Evolutionary conservation across 768 basidiomycete genomes (phyloP).

Genomic region (Suillus bovinus): DNA sequence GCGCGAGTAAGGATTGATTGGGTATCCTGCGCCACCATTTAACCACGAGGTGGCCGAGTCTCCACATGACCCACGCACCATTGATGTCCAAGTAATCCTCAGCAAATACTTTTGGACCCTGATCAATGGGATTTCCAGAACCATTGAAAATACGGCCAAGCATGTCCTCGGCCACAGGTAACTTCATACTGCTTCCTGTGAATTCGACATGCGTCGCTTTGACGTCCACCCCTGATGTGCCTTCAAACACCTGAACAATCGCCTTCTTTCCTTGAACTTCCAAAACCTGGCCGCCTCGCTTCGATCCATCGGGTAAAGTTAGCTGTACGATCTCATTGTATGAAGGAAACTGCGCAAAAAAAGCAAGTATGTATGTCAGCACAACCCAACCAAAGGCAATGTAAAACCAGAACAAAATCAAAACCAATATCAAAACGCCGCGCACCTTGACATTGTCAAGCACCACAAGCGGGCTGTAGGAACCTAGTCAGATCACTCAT

Average conservation of each 20-base stretch:
- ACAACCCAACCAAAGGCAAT: conserved; percentile 8
- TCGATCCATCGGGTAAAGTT: conserved; percentile 92
- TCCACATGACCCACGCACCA: conserved; percentile 51
- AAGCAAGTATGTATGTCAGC: conserved; percentile 16
- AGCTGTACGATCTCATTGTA: conserved; percentile 98
- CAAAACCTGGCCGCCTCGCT: conserved; percentile 95
- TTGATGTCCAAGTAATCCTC: conserved; percentile 99
- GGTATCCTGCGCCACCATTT: conserved; percentile 64
- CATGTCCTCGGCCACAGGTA: conserved; percentile 99
- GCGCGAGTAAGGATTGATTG: conserved; percentile 96
- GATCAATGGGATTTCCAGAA: conserved; percentile 95
- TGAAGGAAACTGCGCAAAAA: conserved; percentile 74
- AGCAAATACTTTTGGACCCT: conserved; percentile 98
- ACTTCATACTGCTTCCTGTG: conserved; percentile 97
- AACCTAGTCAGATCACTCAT: conserved; percentile 14
- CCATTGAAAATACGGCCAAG: conserved; percentile 99
- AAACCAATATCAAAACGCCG: conserved; percentile 6
- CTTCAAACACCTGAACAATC: conserved; percentile 99
- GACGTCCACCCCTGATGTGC: conserved; percentile 96
- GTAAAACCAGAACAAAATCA: not conserved
- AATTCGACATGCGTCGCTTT: conserved; percentile 98
- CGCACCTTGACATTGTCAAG: conserved; percentile 97
- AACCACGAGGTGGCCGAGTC: conserved; percentile 10
- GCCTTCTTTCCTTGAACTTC: conserved; percentile 99
- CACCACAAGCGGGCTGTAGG: conserved; percentile 83